A percentile compares a stretch with the other conserved stretches of the same genome.
phyloP scores from a whole-genome alignment of 257 asterid genomes.

The Datura wrightii region DNA sequence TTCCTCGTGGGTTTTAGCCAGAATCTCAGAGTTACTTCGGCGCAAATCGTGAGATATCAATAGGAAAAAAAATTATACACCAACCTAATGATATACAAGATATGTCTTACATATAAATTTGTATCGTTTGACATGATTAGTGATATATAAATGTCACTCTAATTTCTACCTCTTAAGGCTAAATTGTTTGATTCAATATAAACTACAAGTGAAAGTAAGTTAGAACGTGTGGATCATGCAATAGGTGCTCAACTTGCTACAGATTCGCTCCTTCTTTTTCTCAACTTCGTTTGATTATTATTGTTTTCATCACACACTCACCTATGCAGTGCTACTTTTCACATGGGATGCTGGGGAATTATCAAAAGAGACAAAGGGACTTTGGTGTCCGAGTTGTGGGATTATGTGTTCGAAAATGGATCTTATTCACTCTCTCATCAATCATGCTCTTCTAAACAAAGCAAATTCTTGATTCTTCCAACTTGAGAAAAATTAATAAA shows the following conservation, averaged over 20 bases:
- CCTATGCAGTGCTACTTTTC: background rate
- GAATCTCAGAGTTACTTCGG: background rate
- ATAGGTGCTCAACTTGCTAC: background rate
- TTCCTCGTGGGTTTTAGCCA: background rate
- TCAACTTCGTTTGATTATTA: background rate
- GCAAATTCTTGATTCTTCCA: background rate
- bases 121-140: background rate
- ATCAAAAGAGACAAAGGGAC: background rate
- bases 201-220: background rate
- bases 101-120: background rate
- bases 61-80: background rate
- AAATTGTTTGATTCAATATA: background rate
- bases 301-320: background rate
- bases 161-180: background rate
- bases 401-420: background rate
- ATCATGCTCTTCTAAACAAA: background rate
- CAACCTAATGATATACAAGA: background rate
- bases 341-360: background rate
- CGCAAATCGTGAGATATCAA: background rate
- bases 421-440: background rate
- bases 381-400: background rate
- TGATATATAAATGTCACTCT: background rate
- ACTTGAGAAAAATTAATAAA: background rate
- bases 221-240: background rate
- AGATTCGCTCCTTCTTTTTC: background rate